Conservation (phyloP, 2,329 filamentous ascomycete genomes). For the Chalaropsis thielavioides region DNA sequence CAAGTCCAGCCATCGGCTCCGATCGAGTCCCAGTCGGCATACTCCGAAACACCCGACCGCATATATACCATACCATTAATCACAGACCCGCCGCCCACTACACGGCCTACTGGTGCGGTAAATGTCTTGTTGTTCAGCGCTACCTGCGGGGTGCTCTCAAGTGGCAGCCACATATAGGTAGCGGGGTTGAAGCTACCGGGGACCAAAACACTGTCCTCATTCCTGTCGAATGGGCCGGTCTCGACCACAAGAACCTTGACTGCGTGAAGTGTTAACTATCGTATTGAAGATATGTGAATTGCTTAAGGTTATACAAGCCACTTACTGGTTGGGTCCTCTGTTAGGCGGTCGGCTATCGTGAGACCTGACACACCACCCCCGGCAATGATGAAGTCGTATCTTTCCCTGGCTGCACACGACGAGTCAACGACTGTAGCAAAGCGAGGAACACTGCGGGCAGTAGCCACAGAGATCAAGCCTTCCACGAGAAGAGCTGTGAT, state of each 20-base stretch:
- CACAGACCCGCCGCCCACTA: conserved; percentile 28
- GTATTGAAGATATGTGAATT: not conserved
- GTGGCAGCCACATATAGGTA: conserved; percentile 23
- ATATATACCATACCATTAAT: conserved; percentile 29
- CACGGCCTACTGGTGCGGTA: conserved; percentile 21
- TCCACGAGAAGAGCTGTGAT: not conserved
- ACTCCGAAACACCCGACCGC: conserved; percentile 27
- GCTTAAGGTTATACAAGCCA: not conserved
- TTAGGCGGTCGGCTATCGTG: conserved; percentile 27
- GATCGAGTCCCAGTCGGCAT: conserved; percentile 31
- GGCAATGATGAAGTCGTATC: conserved; percentile 25
- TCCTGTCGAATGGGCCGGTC: conserved; percentile 22
- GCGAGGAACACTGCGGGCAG: not conserved
- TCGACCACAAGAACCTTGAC: conserved; percentile 23
- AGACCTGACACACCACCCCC: conserved; percentile 27
- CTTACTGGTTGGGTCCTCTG: conserved; percentile 24
- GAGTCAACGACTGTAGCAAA: conserved; percentile 12
- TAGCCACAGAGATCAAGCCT: not conserved
- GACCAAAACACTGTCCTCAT: conserved; percentile 22
- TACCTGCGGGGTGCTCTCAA: conserved; percentile 21
- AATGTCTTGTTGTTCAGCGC: conserved; percentile 21
- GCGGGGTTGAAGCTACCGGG: conserved; percentile 23
- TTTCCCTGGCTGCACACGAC: conserved; percentile 5
- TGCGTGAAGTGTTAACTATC: conserved; percentile 10
- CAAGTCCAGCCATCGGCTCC: conserved; percentile 32